Evolutionary conservation across 495 filamentous ascomycete genomes (phyloP).

Genomic region (Daldinia caldariorum): DNA sequence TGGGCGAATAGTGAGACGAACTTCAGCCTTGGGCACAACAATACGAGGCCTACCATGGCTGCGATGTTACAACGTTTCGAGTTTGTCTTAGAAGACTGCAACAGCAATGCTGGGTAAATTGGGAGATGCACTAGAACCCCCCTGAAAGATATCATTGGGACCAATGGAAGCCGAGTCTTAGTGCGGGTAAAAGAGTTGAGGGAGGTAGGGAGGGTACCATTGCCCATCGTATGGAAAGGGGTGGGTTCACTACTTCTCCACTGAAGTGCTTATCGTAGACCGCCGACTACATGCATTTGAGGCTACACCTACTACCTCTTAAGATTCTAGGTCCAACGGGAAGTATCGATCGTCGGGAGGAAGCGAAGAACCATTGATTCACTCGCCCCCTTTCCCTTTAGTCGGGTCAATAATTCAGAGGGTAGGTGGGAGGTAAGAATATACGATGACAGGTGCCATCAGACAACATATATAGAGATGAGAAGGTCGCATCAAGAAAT

Average conservation of each 20-base stretch:
- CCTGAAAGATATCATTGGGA: neutral
- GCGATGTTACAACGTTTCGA: neutral
- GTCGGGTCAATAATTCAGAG: constrained; percentile 2
- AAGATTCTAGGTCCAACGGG: constrained; percentile 8
- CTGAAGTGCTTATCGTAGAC: constrained; percentile 3
- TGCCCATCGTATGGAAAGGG: constrained; percentile 11
- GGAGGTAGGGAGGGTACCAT: constrained; percentile 1
- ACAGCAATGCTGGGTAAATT: constrained; percentile 8
- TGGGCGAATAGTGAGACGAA: neutral
- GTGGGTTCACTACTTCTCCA: constrained; percentile 19
- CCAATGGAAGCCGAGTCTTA: neutral
- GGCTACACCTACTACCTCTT: neutral
- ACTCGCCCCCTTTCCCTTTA: constrained; percentile 1
- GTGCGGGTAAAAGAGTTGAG: neutral
- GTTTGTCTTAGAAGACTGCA: constrained; percentile 5
- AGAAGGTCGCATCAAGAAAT: constrained; percentile 6
- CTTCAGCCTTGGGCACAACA: neutral
- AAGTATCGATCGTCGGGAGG: constrained; percentile 20
- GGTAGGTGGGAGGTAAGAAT: neutral
- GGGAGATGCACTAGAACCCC: neutral
- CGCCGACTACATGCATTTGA: constrained; percentile 1
- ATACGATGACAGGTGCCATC: constrained; percentile 9
- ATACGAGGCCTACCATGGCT: constrained; percentile 3
- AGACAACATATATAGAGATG: constrained; percentile 18
- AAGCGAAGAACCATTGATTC: constrained; percentile 9